Evolutionary conservation across 176 grass and related monocot genomes (phyloP).

Genomic region (Panicum miliaceum): DNA sequence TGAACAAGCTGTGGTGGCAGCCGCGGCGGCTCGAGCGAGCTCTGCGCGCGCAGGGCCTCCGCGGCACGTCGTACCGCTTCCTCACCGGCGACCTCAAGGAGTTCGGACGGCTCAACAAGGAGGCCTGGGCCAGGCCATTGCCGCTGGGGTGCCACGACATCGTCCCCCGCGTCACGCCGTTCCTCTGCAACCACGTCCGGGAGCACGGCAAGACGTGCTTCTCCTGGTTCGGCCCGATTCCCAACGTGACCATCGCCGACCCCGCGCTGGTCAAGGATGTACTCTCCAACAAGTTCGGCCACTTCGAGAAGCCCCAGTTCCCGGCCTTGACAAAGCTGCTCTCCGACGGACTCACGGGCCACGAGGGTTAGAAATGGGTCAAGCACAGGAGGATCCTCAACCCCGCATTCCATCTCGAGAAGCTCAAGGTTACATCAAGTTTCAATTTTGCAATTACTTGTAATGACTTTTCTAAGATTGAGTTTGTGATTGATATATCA

Average conservation of each 20-base stretch:
- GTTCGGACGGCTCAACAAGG: slow-evolving; percentile 34
- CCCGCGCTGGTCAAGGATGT: slow-evolving; percentile 57
- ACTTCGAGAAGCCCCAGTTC: slow-evolving; percentile 47
- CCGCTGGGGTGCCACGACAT: slow-evolving; percentile 56
- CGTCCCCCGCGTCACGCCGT: slow-evolving; percentile 46
- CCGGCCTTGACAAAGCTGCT: slow-evolving; percentile 26
- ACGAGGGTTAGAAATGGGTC: slow-evolving; percentile 82
- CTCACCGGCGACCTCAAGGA: slow-evolving; percentile 55
- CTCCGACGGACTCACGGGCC: slow-evolving; percentile 31
- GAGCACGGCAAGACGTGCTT: slow-evolving; percentile 58
- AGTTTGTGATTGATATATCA: background rate
- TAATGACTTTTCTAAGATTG: background rate
- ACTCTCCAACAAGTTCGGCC: slow-evolving; percentile 57
- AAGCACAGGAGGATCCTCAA: slow-evolving; percentile 76
- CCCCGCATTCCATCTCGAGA: slow-evolving; percentile 79
- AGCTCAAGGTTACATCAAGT: slow-evolving; percentile 58
- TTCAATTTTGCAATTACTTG: background rate
- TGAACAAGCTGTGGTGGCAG: slow-evolving; percentile 51
- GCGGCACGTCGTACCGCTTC: slow-evolving; percentile 55
- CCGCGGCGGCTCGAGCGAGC: slow-evolving; percentile 52
- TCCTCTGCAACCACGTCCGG: slow-evolving; percentile 45
- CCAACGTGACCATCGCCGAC: slow-evolving; percentile 53
- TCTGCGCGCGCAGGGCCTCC: slow-evolving; percentile 55
- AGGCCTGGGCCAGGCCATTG: slow-evolving; percentile 49
- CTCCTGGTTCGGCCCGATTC: slow-evolving; percentile 61